Percentiles rank a stretch among this genome's conserved stretches.
These are phyloP conservation scores for Hamamelis virginiana DNA, from an alignment of 164 flowering plant species.

Conservation along the genomic window DNA sequence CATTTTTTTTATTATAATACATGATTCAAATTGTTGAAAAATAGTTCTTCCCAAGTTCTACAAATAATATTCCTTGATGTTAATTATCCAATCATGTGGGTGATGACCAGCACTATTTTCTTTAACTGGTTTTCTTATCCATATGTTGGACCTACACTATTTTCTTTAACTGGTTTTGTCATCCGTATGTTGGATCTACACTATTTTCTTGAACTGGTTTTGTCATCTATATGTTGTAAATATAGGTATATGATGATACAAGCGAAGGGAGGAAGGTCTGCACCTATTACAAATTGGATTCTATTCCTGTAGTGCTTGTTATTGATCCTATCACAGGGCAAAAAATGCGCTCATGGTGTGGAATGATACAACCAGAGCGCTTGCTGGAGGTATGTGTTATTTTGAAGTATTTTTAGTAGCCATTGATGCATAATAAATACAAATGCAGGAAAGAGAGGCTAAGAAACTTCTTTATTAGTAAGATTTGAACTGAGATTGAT, in stretches of 20 bases:
- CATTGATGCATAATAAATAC: not conserved
- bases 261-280: conserved; percentile 92
- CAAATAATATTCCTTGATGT: no score
- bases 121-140: no score
- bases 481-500: no score
- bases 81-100: no score
- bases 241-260: conserved; percentile 86
- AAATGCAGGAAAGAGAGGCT: not conserved
- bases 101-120: no score
- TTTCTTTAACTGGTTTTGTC: no score
- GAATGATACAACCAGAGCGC: conserved; percentile 85
- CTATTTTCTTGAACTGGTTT: not conserved
- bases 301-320: conserved; percentile 77
- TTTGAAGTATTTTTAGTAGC: not conserved
- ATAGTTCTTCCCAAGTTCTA: no score
- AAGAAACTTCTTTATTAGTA: not conserved
- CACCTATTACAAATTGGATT: conserved; percentile 82
- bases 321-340: conserved; percentile 97
- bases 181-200: no score
- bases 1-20: no score
- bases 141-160: no score
- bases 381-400: conserved; percentile 71
- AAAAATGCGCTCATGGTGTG: conserved; percentile 86
- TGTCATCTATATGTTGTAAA: conserved; percentile 1
- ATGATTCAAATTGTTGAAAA: no score